A percentile compares a stretch with the other conserved stretches of the same genome.
These are phyloP conservation scores for Fusarium oxysporum DNA, from an alignment of 2,329 filamentous ascomycete species.

Conservation along the genomic window DNA sequence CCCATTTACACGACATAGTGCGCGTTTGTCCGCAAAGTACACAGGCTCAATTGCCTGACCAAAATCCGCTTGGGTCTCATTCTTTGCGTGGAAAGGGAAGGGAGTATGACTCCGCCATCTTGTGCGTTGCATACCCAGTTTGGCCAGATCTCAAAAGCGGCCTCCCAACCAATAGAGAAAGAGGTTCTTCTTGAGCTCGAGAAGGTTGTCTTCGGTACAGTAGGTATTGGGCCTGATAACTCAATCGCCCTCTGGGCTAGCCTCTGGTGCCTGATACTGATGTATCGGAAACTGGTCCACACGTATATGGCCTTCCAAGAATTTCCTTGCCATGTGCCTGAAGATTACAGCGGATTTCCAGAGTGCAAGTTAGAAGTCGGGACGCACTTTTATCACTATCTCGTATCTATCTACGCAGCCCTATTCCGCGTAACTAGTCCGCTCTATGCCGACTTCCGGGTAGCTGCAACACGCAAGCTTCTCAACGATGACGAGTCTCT, in stretches of 20 bases:
- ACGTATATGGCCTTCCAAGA: conserved; percentile 46
- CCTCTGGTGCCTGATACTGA: conserved; percentile 46
- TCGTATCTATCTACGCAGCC: conserved; percentile 46
- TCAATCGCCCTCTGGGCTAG: conserved; percentile 45
- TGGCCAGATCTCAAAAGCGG: conserved; percentile 45
- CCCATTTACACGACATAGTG: conserved; percentile 28
- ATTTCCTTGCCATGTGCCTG: conserved; percentile 46
- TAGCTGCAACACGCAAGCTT: conserved; percentile 39
- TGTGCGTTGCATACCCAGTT: conserved; percentile 47
- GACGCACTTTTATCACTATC: conserved; percentile 46
- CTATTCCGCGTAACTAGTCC: conserved; percentile 46
- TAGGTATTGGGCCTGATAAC: conserved; percentile 41
- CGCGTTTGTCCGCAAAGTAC: conserved; percentile 43
- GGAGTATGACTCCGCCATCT: conserved; percentile 41
- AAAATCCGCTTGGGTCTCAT: conserved; percentile 44
- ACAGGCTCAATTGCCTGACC: conserved; percentile 44
- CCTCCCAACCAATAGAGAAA: conserved; percentile 45
- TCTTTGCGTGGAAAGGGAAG: conserved; percentile 41
- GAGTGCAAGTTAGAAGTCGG: conserved; percentile 45
- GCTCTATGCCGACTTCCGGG: conserved; percentile 44
- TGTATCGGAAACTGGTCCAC: conserved; percentile 46
- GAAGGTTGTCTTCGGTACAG: conserved; percentile 42
- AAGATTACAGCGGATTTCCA: conserved; percentile 46
- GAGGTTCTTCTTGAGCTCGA: conserved; percentile 42
- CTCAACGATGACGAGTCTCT: conserved; percentile 41